Evolutionary conservation across 2,329 filamentous ascomycete genomes (phyloP), one percentile per base, ranked within the genome.

Genomic region (Alternaria viburni): DNA sequence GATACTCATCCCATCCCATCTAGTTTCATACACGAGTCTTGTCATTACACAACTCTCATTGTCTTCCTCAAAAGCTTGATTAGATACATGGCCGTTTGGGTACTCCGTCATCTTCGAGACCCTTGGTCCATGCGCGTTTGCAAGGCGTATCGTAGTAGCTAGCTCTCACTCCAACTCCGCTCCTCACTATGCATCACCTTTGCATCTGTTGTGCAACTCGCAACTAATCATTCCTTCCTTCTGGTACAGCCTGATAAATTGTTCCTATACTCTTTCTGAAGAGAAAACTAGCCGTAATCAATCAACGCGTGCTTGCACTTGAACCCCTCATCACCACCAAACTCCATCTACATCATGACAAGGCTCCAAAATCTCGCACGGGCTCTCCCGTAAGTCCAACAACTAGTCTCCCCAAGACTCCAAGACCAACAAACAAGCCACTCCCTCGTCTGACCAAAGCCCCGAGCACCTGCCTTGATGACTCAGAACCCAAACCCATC

Each of bases 351-450:
- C 43, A 57, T 54, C 25, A 68, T 66, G 57, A 55, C 57, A 65
- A 52, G 26, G 45, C 55, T 57, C 54, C 65, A 50, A 52, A 66
- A 59, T 62, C 65, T 68, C 17, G 15, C 47, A 32, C 69, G 65
- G 61, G 69, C 65, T 64, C 65, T 71, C 56, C 68, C 65, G 75
- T 77, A 71, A 68, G 74, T 72, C 56, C 62, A 51, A n/a, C 57
- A 26, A 56, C 59, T 41, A 41, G 13, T 52, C 5, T 2, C 15
- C 32, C 32, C 32, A 36, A 36, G 32, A 36, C 23, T 13, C 19
- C 13, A 64, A 56, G 21, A 58, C 66, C 57, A 60, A 67, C 66
- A 66, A 70, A 67, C 68, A 65, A 62, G 65, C 65, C 65, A 50
- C 65, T 61, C 59, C 64, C 65, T 64, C 59, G 28, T 52, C 54